Conservation (phyloP, 176 grass and related monocot species). For the Musa acuminata region DNA sequence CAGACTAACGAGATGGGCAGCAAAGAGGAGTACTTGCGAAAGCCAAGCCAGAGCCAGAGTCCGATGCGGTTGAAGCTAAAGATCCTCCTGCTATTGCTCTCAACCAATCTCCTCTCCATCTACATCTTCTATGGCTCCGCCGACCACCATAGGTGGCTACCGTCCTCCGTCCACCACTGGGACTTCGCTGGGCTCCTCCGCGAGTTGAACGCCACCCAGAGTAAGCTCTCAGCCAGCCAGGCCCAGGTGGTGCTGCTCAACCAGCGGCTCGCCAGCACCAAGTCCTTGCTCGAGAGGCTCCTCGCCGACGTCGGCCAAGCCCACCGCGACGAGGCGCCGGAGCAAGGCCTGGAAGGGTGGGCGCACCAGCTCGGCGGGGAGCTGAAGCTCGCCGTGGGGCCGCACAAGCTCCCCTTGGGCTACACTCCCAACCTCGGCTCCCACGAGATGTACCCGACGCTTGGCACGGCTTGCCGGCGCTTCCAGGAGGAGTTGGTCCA, state of each 20-base stretch:
- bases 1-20: conserved; percentile 5
- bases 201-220: conserved; percentile 20
- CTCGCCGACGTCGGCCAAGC: background rate
- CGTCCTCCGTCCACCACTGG: conserved; percentile 1
- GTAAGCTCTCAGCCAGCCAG: background rate
- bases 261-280: conserved; percentile 15
- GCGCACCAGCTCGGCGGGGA: conserved; percentile 16
- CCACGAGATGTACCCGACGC: conserved; percentile 31
- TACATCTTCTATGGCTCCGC: background rate
- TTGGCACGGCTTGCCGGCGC: conserved; percentile 30
- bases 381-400: conserved; percentile 35
- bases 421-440: conserved; percentile 26
- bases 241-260: background rate
- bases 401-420: conserved; percentile 43
- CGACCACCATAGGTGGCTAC: background rate
- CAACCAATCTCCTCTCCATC: conserved; percentile 3
- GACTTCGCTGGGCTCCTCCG: background rate
- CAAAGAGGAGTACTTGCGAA: background rate
- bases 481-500: conserved; percentile 29
- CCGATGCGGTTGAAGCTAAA: background rate
- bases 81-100: conserved; percentile 8
- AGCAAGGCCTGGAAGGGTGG: background rate
- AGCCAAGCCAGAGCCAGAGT: background rate
- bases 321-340: background rate
- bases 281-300: conserved; percentile 21